Percentiles rank a stretch among this genome's conserved stretches.
Conservation (phyloP, 352 stramenopile species). For the Aphanomyces euteiches region DNA sequence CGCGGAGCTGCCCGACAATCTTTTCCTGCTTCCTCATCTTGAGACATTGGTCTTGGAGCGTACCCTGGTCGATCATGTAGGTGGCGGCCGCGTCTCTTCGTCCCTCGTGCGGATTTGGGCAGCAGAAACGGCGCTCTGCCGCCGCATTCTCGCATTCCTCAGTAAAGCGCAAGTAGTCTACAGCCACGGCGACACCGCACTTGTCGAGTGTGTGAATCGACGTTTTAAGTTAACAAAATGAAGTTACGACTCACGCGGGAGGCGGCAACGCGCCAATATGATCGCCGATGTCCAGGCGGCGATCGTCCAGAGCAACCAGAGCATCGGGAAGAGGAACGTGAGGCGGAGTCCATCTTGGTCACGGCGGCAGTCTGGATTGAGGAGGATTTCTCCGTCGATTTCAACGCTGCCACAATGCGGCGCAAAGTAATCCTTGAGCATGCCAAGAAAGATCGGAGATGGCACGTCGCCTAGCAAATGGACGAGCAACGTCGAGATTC, state of each 20-base stretch:
- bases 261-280: constrained; percentile 19
- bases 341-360: constrained; percentile 61
- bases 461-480: constrained; percentile 94
- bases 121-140: no score
- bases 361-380: constrained; percentile 63
- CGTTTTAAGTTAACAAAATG: constrained; percentile 1
- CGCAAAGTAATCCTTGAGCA: constrained; percentile 89
- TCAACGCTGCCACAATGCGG: constrained; percentile 79
- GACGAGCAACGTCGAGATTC: constrained; percentile 88
- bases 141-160: no score
- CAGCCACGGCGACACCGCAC: not conserved
- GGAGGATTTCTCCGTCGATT: constrained; percentile 49
- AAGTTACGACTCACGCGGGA: not conserved
- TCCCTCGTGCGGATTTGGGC: no score
- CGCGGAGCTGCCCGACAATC: no score
- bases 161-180: no score
- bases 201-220: not conserved
- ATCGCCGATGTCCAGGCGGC: constrained; percentile 44
- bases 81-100: no score
- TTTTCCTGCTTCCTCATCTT: no score
- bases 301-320: constrained; percentile 73
- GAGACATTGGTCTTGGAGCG: no score
- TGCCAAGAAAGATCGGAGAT: constrained; percentile 90
- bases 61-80: no score
- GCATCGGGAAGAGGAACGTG: constrained; percentile 69